A percentile compares a stretch with the other conserved stretches of the same genome.
phyloP scores from a whole-genome alignment of 441 rosid species.

The Erysimum pusillum region DNA sequence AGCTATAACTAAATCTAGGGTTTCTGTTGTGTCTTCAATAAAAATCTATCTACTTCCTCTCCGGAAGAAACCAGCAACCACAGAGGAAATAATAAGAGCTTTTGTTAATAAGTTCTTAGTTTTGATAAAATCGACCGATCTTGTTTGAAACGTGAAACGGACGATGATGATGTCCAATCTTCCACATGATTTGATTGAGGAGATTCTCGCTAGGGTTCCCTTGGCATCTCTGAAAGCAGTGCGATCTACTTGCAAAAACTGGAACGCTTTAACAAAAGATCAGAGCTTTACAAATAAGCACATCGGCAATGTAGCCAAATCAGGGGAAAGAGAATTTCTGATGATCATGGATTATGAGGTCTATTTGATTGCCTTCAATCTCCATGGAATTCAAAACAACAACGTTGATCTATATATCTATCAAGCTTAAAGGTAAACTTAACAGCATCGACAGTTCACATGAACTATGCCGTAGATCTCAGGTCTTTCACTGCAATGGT shows the following conservation, averaged over 20 bases:
- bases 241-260: conserved; percentile 10
- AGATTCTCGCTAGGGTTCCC: conserved; percentile 15
- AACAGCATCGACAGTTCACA: too few relatives aligned
- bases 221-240: neutral
- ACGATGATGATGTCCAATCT: conserved; percentile 13
- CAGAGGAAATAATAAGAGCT: too few relatives aligned
- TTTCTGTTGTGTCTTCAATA: too few relatives aligned
- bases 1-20: too few relatives aligned
- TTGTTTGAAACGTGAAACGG: too few relatives aligned
- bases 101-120: too few relatives aligned
- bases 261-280: conserved; percentile 14
- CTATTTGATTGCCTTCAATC: conserved; percentile 1
- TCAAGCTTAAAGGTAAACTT: neutral
- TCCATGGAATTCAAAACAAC: too few relatives aligned
- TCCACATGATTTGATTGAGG: conserved; percentile 7
- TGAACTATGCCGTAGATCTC: too few relatives aligned
- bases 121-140: too few relatives aligned
- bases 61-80: neutral
- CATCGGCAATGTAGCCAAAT: neutral
- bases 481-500: neutral
- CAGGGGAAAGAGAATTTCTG: neutral
- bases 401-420: neutral
- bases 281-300: conserved; percentile 4
- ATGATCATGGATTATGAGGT: neutral
- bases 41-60: too few relatives aligned